Conservation (phyloP, 306 rosid genomes). For the Dalbergia cochinchinensis region DNA sequence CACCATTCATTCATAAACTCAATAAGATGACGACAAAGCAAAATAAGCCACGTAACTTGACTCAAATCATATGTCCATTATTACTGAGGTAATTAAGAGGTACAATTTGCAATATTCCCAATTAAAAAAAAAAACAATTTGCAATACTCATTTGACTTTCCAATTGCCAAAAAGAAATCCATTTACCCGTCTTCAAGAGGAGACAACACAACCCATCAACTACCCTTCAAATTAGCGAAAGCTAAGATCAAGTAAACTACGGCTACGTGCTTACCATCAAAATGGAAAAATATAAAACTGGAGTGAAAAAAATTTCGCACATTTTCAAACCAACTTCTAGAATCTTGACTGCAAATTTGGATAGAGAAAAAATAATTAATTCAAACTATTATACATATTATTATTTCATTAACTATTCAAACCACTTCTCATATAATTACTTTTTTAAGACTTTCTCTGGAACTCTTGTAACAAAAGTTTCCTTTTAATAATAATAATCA, state of each 20-base stretch:
- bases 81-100: background rate
- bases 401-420: too few relatives aligned
- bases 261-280: background rate
- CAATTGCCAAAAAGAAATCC: background rate
- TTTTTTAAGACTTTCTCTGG: too few relatives aligned
- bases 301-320: background rate
- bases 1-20: background rate
- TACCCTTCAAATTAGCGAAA: background rate
- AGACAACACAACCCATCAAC: background rate
- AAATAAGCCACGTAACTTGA: background rate
- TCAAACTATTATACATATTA: too few relatives aligned
- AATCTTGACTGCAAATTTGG: background rate
- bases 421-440: too few relatives aligned
- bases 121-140: background rate
- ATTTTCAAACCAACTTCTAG: background rate
- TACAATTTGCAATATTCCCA: constrained; percentile 11
- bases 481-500: too few relatives aligned
- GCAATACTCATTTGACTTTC: background rate
- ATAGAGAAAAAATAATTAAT: too few relatives aligned
- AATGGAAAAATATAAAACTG: background rate
- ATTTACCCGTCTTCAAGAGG: constrained; percentile 10
- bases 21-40: background rate
- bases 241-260: background rate
- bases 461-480: too few relatives aligned
- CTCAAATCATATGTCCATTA: background rate